A percentile compares a stretch with the other conserved stretches of the same genome.
Evolutionary conservation across 768 basidiomycete species (phyloP).

Genomic region (Cystobasidium ongulense): DNA sequence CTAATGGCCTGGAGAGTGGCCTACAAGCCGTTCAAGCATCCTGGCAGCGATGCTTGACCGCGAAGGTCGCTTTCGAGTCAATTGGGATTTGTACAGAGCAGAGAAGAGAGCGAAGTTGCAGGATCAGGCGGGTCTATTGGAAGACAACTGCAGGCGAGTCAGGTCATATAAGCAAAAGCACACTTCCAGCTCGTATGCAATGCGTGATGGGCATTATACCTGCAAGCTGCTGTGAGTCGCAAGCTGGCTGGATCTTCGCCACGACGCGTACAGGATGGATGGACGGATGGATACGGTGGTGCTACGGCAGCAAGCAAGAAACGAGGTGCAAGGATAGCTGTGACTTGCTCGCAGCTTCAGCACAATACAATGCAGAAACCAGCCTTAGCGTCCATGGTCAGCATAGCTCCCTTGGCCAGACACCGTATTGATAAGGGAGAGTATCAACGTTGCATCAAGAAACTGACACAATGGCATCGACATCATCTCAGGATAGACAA

Average conservation of each 20-base stretch:
- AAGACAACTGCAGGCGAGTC: background rate
- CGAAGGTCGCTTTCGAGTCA: background rate
- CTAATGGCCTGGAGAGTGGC: background rate
- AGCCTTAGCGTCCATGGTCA: too few species aligned
- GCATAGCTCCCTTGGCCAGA: background rate
- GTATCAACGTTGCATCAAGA: background rate
- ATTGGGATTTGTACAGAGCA: background rate
- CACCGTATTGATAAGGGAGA: too few species aligned
- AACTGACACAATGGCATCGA: background rate
- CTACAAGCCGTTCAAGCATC: constrained; percentile 23
- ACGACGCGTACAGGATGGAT: too few species aligned
- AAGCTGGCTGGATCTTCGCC: too few species aligned
- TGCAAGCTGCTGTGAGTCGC: too few species aligned
- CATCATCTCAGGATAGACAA: background rate
- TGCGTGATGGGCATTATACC: too few species aligned
- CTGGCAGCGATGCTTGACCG: background rate
- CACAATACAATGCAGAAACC: background rate
- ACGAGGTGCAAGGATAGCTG: too few species aligned
- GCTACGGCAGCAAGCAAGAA: too few species aligned
- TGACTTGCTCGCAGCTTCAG: too few species aligned
- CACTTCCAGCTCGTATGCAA: too few species aligned
- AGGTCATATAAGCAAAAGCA: too few species aligned
- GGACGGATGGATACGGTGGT: too few species aligned
- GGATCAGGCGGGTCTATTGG: background rate
- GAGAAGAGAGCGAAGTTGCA: background rate